Percentiles rank a stretch among this genome's conserved stretches.
Evolutionary conservation across 768 basidiomycete genomes (phyloP).

Genomic region (Boletus sp.): DNA sequence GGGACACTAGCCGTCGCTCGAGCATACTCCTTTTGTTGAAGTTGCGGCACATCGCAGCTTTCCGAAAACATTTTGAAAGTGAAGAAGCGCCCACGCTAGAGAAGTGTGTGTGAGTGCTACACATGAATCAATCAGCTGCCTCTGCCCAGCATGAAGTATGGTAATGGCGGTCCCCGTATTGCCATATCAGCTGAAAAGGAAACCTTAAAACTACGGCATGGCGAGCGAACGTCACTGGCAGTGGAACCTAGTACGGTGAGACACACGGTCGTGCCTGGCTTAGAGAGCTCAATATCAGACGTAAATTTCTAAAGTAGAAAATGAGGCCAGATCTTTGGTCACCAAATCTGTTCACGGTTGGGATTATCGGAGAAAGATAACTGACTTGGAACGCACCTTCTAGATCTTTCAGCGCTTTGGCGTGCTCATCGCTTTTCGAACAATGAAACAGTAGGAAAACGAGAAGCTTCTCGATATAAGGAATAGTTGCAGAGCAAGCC

Average conservation of each 20-base stretch:
- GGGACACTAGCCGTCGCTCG: conserved; percentile 69
- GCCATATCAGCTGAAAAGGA: conserved; percentile 69
- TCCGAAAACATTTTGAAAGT: conserved; percentile 72
- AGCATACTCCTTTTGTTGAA: conserved; percentile 73
- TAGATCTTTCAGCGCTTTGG: conserved; percentile 59
- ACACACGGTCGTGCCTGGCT: conserved; percentile 65
- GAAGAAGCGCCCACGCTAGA: conserved; percentile 49
- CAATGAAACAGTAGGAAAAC: conserved; percentile 76
- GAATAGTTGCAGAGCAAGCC: conserved; percentile 40
- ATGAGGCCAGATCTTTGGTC: conserved; percentile 14
- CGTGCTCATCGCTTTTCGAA: conserved; percentile 71
- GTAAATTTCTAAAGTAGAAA: conserved; percentile 47
- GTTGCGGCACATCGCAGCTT: conserved; percentile 82
- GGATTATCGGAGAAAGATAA: conserved; percentile 29
- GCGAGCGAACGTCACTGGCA: conserved; percentile 5
- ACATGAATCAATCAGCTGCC: conserved; percentile 81
- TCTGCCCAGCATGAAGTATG: conserved; percentile 67
- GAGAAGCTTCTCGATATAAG: conserved; percentile 64
- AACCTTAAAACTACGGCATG: conserved; percentile 20
- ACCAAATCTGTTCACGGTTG: conserved; percentile 14
- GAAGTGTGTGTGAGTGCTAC: conserved; percentile 69
- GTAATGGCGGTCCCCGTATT: conserved; percentile 80
- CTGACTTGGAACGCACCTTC: conserved; percentile 59
- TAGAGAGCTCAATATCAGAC: conserved; percentile 61
- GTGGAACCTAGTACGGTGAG: conserved; percentile 59